Percentiles rank a stretch among this genome's conserved stretches.
These are phyloP conservation scores for Cyberlindnera samutprakarnensis DNA, from an alignment of 805 yeast genomes.

Conservation along the genomic window DNA sequence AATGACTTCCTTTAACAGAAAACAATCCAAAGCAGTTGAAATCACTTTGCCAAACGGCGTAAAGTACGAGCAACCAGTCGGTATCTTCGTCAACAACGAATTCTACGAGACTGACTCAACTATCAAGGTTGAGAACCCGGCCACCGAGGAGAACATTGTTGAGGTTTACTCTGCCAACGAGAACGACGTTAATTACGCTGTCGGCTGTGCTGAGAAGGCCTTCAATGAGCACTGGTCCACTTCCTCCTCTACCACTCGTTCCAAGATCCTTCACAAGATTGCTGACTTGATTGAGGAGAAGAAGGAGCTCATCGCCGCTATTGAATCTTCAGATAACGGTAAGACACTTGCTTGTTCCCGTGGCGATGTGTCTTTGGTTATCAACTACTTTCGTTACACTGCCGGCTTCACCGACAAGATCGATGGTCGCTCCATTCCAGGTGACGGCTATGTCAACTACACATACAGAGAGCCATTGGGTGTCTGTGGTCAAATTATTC, in stretches of 20 bases:
- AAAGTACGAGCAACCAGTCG: slow-evolving; percentile 73
- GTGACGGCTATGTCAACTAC: slow-evolving; percentile 57
- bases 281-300: slow-evolving; percentile 65
- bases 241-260: slow-evolving; percentile 50
- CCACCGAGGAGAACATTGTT: slow-evolving; percentile 56
- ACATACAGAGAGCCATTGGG: slow-evolving; percentile 72
- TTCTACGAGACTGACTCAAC: slow-evolving; percentile 54
- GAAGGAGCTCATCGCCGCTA: slow-evolving; percentile 53
- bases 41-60: slow-evolving; percentile 60
- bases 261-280: slow-evolving; percentile 43
- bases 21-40: slow-evolving; percentile 27
- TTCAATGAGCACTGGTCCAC: slow-evolving; percentile 53
- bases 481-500: slow-evolving; percentile 77
- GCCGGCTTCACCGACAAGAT: slow-evolving; percentile 71
- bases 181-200: slow-evolving; percentile 65
- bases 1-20: slow-evolving; percentile 15
- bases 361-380: slow-evolving; percentile 60
- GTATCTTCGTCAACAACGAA: slow-evolving; percentile 83
- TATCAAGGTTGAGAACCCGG: slow-evolving; percentile 47
- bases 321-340: slow-evolving; percentile 75
- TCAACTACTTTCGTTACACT: slow-evolving; percentile 58
- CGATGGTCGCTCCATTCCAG: slow-evolving; percentile 55
- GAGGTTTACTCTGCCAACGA: slow-evolving; percentile 51
- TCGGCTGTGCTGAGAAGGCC: slow-evolving; percentile 57
- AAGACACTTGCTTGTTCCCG: slow-evolving; percentile 58